Percentiles rank a stretch among this genome's conserved stretches.
phyloP scores from a whole-genome alignment of 225 moss, liverwort and hornwort genomes.

The Pseudoscleropodium purum region DNA sequence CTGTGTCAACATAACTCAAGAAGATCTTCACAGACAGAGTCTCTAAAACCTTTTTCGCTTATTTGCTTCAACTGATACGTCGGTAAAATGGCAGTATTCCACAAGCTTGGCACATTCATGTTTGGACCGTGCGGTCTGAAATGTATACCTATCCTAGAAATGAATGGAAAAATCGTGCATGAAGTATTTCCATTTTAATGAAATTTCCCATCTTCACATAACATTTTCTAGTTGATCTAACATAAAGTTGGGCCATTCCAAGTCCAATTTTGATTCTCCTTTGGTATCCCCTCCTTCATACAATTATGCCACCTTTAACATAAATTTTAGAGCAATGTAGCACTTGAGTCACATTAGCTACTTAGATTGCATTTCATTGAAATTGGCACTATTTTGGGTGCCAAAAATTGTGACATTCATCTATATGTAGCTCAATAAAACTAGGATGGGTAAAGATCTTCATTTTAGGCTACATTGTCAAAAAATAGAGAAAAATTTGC shows the following conservation, averaged over 20 bases:
- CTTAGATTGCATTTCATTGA: neutral
- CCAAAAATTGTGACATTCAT: neutral
- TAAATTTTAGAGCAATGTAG: fast-evolving
- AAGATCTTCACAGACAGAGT: neutral
- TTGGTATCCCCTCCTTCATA: neutral
- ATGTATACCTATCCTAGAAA: no score
- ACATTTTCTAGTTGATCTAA: neutral
- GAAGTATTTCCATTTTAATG: no score
- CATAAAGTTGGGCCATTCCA: neutral
- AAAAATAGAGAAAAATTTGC: neutral
- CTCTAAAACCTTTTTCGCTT: neutral
- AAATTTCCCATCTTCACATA: no score
- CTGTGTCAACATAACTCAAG: no score
- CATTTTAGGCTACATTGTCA: neutral
- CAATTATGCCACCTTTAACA: neutral
- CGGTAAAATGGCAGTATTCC: no score
- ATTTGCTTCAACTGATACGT: neutral
- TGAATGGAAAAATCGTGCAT: no score
- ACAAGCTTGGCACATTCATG: no score
- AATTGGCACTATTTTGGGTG: no score
- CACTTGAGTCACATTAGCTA: neutral
- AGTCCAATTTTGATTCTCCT: neutral
- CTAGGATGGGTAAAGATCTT: neutral
- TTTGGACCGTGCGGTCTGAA: no score
- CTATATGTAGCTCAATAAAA: neutral